phyloP scores from a whole-genome alignment of 345 rosid species.

The Salix koriyanagi region DNA sequence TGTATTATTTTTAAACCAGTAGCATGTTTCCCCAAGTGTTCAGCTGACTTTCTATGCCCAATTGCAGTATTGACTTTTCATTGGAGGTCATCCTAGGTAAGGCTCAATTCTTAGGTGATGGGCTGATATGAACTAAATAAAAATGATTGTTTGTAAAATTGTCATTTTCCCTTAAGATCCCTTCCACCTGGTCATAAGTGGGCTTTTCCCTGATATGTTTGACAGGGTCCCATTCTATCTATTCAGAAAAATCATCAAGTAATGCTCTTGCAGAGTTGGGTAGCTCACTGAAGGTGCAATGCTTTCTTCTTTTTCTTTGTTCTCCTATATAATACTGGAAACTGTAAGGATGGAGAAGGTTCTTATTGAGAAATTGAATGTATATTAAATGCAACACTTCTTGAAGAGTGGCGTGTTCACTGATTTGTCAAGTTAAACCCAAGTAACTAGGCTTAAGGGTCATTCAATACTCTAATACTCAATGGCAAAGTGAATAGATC shows the following conservation, averaged over 20 bases:
- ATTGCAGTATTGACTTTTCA: background rate
- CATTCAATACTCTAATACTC: background rate
- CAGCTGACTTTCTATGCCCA: background rate
- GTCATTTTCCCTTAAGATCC: slow-evolving; percentile 11
- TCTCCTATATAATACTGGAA: background rate
- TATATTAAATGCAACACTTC: background rate
- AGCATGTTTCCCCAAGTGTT: background rate
- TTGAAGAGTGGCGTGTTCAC: background rate
- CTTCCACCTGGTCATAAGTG: slow-evolving; percentile 3
- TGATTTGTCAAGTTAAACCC: background rate
- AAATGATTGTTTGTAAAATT: background rate
- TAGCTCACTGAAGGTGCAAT: slow-evolving; percentile 55
- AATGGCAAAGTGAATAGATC: background rate
- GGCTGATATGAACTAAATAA: background rate
- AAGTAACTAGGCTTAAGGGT: background rate
- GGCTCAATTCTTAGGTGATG: background rate
- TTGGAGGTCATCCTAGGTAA: background rate
- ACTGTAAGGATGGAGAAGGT: background rate
- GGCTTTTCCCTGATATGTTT: slow-evolving; percentile 17
- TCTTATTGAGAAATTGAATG: background rate
- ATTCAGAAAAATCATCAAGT: slow-evolving; percentile 31
- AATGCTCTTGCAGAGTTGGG: slow-evolving; percentile 47
- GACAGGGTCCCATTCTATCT: slow-evolving; percentile 44
- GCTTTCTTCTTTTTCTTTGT: background rate
- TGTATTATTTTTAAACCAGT: background rate